A percentile compares a stretch with the other conserved stretches of the same genome.
phyloP scores from a whole-genome alignment of 371 early-diverging fungal species.

The Lichtheimia ramosa region DNA sequence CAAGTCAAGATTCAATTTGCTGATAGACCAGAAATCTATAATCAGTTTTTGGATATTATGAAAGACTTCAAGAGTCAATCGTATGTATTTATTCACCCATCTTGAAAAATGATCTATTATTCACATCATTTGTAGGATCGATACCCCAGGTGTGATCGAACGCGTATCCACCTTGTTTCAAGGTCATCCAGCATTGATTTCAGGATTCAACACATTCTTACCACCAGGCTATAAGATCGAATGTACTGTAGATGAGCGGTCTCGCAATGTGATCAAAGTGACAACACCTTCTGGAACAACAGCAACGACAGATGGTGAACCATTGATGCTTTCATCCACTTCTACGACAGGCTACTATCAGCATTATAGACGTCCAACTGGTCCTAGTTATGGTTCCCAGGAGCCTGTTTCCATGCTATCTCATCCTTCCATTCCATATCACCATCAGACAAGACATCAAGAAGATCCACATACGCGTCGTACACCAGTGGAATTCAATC shows the following conservation, averaged over 20 bases:
- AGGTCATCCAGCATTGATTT: constrained; percentile 91
- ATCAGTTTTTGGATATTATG: constrained; percentile 98
- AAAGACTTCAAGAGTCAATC: constrained; percentile 98
- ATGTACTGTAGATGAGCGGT: constrained; percentile 70
- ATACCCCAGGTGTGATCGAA: constrained; percentile 98
- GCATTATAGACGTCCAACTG: constrained; percentile 10
- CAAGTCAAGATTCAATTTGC: constrained; percentile 94
- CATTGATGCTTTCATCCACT: constrained; percentile 21
- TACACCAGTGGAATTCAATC: constrained; percentile 89
- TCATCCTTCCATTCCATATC: constrained; percentile 1
- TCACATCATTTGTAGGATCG: constrained; percentile 61
- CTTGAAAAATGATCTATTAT: neutral
- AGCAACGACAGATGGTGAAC: constrained; percentile 50
- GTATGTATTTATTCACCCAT: constrained; percentile 39
- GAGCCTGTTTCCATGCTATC: neutral
- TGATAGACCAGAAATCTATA: constrained; percentile 95
- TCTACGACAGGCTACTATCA: constrained; percentile 5
- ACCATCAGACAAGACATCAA: constrained; percentile 11
- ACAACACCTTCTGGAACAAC: constrained; percentile 85
- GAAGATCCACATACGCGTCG: constrained; percentile 18
- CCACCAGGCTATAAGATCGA: constrained; percentile 97
- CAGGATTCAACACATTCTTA: constrained; percentile 98
- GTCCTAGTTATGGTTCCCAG: neutral
- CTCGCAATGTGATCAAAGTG: constrained; percentile 77
- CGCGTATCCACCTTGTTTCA: constrained; percentile 94